phyloP scores from a whole-genome alignment of 2,329 filamentous ascomycete species.

The Chlorencoelia australis region DNA sequence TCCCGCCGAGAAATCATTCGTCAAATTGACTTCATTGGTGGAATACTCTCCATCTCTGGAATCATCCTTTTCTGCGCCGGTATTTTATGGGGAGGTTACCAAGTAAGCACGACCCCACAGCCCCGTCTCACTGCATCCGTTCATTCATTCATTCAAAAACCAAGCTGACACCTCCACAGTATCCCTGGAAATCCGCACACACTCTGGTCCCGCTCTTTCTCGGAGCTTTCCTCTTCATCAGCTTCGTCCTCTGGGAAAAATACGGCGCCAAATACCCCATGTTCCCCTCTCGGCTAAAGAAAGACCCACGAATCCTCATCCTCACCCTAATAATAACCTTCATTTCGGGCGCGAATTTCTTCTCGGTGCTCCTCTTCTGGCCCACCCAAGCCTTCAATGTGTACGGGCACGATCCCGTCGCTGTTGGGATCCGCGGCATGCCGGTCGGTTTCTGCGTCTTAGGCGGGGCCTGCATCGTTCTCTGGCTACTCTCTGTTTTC shows the following conservation, averaged over 20 bases:
- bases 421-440: constrained; percentile 51
- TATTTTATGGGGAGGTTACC: constrained; percentile 46
- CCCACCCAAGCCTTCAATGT: constrained; percentile 51
- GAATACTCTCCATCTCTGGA: constrained; percentile 38
- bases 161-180: constrained; percentile 43
- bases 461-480: constrained; percentile 45
- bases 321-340: constrained; percentile 48
- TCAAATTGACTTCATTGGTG: constrained; percentile 41
- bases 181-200: constrained; percentile 43
- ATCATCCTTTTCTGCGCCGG: constrained; percentile 42
- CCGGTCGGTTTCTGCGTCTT: constrained; percentile 55
- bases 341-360: constrained; percentile 45
- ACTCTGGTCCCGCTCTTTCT: constrained; percentile 45
- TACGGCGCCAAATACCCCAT: constrained; percentile 39
- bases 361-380: constrained; percentile 43
- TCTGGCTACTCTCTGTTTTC: constrained; percentile 48
- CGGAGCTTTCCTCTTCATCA: constrained; percentile 35
- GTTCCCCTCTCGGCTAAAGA: constrained; percentile 41
- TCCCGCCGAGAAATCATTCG: constrained; percentile 30
- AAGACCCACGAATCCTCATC: constrained; percentile 38
- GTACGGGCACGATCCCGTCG: constrained; percentile 54
- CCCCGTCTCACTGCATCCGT: constrained; percentile 7
- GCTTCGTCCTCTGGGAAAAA: constrained; percentile 44
- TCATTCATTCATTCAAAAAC: constrained; percentile 29
- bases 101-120: constrained; percentile 11